These are phyloP conservation scores for Raddia guianensis DNA, from an alignment of 176 grass and related monocot species.

Conservation along the genomic window DNA sequence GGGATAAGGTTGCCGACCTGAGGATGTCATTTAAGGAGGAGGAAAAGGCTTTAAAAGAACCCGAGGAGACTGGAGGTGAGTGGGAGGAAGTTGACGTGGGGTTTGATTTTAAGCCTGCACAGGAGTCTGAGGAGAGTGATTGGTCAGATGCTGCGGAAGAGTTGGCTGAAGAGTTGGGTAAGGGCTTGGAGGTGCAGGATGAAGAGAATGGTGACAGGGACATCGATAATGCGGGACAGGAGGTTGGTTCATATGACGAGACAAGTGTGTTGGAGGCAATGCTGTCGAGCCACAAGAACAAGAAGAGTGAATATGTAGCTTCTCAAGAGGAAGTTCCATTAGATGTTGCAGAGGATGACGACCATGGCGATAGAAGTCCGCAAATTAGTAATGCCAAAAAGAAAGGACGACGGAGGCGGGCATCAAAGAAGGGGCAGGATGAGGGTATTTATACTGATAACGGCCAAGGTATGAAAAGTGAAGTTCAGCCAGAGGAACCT, in stretches of 20 bases:
- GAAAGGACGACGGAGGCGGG: slow-evolving; percentile 48
- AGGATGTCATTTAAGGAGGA: slow-evolving; percentile 72
- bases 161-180: slow-evolving; percentile 56
- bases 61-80: slow-evolving; percentile 40
- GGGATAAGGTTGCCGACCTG: slow-evolving; percentile 80
- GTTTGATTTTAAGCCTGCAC: slow-evolving; percentile 76
- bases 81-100: slow-evolving; percentile 54
- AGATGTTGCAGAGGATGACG: background rate
- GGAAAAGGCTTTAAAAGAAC: slow-evolving; percentile 63
- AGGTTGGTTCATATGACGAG: slow-evolving; percentile 67
- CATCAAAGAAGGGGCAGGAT: slow-evolving; percentile 50
- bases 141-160: slow-evolving; percentile 61
- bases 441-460: slow-evolving; percentile 38
- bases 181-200: slow-evolving; percentile 52
- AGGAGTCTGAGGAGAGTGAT: slow-evolving; percentile 70
- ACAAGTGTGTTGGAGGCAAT: slow-evolving; percentile 65
- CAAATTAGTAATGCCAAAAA: slow-evolving; percentile 39
- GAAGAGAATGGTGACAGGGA: slow-evolving; percentile 47
- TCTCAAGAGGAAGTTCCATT: slow-evolving; percentile 37
- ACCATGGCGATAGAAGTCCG: slow-evolving; percentile 31
- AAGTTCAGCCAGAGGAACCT: slow-evolving; percentile 29
- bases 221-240: slow-evolving; percentile 37
- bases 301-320: slow-evolving; percentile 43
- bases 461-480: slow-evolving; percentile 10
- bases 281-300: slow-evolving; percentile 61